Conservation (phyloP, 176 grass and related monocot genomes). For the Oryza officinalis region DNA sequence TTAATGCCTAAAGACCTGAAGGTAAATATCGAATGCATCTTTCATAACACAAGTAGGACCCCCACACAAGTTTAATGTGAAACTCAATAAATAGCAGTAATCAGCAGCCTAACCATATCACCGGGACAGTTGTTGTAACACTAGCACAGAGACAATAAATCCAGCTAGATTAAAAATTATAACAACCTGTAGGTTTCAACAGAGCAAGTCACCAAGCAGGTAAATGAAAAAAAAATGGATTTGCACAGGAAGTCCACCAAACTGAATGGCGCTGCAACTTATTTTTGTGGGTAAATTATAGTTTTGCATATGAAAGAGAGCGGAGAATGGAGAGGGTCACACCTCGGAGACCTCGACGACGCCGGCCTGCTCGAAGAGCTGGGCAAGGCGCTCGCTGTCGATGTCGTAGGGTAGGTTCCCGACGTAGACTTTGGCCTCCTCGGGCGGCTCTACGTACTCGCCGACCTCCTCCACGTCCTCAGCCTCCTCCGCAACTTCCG, state of each 20-base stretch:
- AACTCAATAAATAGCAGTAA: neutral
- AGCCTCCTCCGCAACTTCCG: neutral
- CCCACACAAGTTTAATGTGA: neutral
- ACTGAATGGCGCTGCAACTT: neutral
- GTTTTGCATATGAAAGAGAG: neutral
- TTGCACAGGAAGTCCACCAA: neutral
- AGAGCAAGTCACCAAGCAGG: too few species aligned
- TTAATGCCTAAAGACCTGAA: neutral
- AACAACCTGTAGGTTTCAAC: too few species aligned
- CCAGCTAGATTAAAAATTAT: neutral
- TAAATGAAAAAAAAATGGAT: neutral
- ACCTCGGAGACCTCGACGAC: slow-evolving; percentile 87
- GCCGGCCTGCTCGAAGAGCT: slow-evolving; percentile 81
- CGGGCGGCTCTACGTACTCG: slow-evolving; percentile 40
- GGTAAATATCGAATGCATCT: neutral
- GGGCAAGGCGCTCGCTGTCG: slow-evolving; percentile 76
- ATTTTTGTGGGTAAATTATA: neutral
- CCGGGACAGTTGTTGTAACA: neutral
- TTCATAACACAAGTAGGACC: neutral
- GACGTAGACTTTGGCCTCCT: slow-evolving; percentile 85
- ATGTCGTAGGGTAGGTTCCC: slow-evolving; percentile 89
- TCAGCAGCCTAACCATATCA: neutral
- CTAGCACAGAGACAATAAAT: neutral
- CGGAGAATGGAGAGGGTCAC: slow-evolving; percentile 9
- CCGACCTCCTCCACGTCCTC: slow-evolving; percentile 29